Conservation (phyloP, 2,329 filamentous ascomycete genomes). For the Immersiporthe knoxdaviesiana region DNA sequence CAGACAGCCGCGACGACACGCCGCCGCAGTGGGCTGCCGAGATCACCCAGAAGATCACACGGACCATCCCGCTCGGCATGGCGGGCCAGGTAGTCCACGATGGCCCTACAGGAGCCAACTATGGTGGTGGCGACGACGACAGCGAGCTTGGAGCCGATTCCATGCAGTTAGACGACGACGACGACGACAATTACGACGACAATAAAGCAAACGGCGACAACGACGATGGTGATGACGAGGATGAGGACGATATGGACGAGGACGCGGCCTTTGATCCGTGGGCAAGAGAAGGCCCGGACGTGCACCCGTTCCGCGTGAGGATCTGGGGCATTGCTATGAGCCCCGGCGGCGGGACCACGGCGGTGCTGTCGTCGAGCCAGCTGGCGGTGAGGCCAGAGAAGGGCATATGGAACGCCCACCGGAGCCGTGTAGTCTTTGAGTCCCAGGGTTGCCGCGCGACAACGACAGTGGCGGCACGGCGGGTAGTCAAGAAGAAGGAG, state of each 20-base stretch:
- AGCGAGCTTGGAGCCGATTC: constrained; percentile 34
- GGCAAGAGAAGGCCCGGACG: constrained; percentile 41
- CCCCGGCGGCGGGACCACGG: constrained; percentile 55
- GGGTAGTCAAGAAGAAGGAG: background rate
- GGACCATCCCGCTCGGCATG: constrained; percentile 49
- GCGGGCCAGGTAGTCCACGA: constrained; percentile 48
- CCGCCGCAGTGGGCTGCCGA: constrained; percentile 51
- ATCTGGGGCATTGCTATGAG: constrained; percentile 58
- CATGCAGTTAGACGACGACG: constrained; percentile 26
- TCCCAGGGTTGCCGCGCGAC: constrained; percentile 10
- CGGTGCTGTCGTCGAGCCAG: constrained; percentile 54
- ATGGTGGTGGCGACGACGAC: constrained; percentile 33
- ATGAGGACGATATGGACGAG: constrained; percentile 38
- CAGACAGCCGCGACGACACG: constrained; percentile 33
- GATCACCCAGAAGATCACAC: constrained; percentile 48
- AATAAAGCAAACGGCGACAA: constrained; percentile 33
- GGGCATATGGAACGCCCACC: constrained; percentile 41
- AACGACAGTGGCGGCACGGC: too few relatives aligned
- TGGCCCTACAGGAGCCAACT: constrained; percentile 37
- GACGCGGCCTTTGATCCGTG: constrained; percentile 38
- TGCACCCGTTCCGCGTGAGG: constrained; percentile 54
- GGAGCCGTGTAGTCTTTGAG: constrained; percentile 45
- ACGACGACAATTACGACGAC: too few relatives aligned
- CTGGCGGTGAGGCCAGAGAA: constrained; percentile 54
- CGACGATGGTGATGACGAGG: constrained; percentile 36